Percentiles rank a stretch among this genome's conserved stretches.
Evolutionary conservation across 495 filamentous ascomycete species (phyloP).

Genomic region (Penicillium cataractarum): DNA sequence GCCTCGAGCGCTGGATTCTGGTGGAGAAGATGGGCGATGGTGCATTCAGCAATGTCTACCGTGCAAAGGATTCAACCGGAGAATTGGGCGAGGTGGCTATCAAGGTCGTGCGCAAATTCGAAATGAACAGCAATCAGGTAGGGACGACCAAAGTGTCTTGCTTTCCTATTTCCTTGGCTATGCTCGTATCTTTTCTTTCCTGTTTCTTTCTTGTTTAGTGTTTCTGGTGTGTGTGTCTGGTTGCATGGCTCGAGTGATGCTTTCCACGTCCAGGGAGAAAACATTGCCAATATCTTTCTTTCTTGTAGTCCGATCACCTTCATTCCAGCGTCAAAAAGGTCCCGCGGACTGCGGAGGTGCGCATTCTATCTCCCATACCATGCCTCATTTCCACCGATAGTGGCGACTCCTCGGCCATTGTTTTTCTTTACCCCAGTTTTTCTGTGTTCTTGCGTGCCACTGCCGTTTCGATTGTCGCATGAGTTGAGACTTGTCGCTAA

Average conservation of each 20-base stretch:
- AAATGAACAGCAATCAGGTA: slow-evolving; percentile 98
- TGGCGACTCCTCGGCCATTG: slow-evolving; percentile 10
- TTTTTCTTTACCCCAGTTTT: slow-evolving; percentile 11
- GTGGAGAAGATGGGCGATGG: slow-evolving; percentile 99
- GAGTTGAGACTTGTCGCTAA: slow-evolving; percentile 11
- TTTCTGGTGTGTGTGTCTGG: neutral
- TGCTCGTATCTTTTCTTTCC: slow-evolving; percentile 14
- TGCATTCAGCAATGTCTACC: slow-evolving; percentile 98
- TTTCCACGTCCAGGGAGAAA: neutral
- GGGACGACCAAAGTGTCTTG: slow-evolving; percentile 31
- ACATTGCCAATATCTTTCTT: slow-evolving; percentile 47
- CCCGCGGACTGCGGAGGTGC: slow-evolving; percentile 96
- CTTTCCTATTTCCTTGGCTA: slow-evolving; percentile 27
- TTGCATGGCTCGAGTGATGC: neutral
- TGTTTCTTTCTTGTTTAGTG: slow-evolving; percentile 25
- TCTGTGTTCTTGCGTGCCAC: slow-evolving; percentile 6
- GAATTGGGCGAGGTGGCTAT: slow-evolving; percentile 85
- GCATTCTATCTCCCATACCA: slow-evolving; percentile 51
- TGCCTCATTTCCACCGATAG: slow-evolving; percentile 21
- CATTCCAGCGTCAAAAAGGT: slow-evolving; percentile 95
- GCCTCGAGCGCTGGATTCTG: slow-evolving; percentile 86
- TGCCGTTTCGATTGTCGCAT: neutral
- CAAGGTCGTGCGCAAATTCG: slow-evolving; percentile 97
- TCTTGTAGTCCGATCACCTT: slow-evolving; percentile 68
- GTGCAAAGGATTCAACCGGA: slow-evolving; percentile 72